Evolutionary conservation across 805 yeast genomes (phyloP), one percentile per base, ranked within the genome.

Genomic region (Myxozyma geophila): DNA sequence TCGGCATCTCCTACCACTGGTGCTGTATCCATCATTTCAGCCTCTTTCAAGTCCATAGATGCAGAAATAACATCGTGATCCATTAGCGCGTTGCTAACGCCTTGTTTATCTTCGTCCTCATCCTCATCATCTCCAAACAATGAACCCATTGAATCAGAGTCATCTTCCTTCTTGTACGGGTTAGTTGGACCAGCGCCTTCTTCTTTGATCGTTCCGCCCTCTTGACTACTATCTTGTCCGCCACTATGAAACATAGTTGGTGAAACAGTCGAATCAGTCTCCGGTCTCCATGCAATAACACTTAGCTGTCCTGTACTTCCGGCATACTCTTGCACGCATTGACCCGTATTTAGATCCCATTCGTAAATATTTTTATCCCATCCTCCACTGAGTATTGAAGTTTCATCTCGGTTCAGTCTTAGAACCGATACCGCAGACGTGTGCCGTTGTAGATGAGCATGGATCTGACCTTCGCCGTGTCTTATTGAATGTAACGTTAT

Each of bases 311-410:
- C 95, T 0, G 89, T 79, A 39, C 86, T 80, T 1, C 85, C 87
- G 1, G 74, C 70, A 72, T 80, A 90, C 35, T 80, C 74, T 12
- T 80, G 80, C 1, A 80, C 71, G 9, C 79, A 74, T 17, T 78
- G 75, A 0, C 98, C 97, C 0, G 88, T 83, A 68, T 90, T 82
- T 64, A 95, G 79, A 75, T 95, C 99, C 97, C 98, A 93, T 67
- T 87, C 84, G 7, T 85, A 74, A 0, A 93, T 82, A 21, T 83
- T 79, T 75, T 85, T 88, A 77, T 95, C 99, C 99, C 98, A 95
- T 17, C 91, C 83, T 0, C 97, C 98, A 57, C 95, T 87, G 19
- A 93, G 70, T 54, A 92, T 87, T 51, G 78, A 76, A 51, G 82
- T 82, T 70, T 93, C 93, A 7, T 76, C 77, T 40, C 80, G 77